These are phyloP conservation scores for Craspedostauros australis DNA, from an alignment of 108 stramenopile genomes.

Conservation along the genomic window DNA sequence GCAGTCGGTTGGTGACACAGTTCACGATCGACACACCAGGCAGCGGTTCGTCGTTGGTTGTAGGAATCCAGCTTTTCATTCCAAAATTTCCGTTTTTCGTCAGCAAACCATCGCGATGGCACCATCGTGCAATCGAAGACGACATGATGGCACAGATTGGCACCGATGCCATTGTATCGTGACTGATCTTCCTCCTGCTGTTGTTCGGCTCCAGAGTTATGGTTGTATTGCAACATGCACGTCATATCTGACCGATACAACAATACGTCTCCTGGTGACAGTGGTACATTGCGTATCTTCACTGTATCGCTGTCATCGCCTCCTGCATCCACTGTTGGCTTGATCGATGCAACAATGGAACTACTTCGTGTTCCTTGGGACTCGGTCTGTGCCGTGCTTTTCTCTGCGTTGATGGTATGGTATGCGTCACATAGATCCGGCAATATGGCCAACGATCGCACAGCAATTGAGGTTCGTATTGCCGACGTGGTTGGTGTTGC, in stretches of 20 bases:
- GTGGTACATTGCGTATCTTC: neutral
- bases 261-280: constrained; percentile 48
- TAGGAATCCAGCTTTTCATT: constrained; percentile 42
- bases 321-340: neutral
- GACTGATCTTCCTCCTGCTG: neutral
- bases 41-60: constrained; percentile 46
- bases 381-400: too few relatives aligned
- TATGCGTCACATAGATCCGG: too few relatives aligned
- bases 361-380: neutral
- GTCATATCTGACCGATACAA: constrained; percentile 57
- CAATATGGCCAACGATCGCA: too few relatives aligned
- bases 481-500: too few relatives aligned
- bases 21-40: constrained; percentile 42
- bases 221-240: constrained; percentile 13
- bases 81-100: neutral
- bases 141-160: constrained; percentile 10
- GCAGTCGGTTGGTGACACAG: neutral
- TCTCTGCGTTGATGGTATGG: too few relatives aligned
- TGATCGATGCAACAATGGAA: neutral
- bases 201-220: neutral
- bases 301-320: neutral
- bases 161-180: neutral
- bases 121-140: neutral
- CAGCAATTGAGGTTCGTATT: too few relatives aligned
- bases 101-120: neutral